These are phyloP conservation scores for Phaeolepiota aurea DNA, from an alignment of 768 basidiomycete genomes.

Conservation along the genomic window DNA sequence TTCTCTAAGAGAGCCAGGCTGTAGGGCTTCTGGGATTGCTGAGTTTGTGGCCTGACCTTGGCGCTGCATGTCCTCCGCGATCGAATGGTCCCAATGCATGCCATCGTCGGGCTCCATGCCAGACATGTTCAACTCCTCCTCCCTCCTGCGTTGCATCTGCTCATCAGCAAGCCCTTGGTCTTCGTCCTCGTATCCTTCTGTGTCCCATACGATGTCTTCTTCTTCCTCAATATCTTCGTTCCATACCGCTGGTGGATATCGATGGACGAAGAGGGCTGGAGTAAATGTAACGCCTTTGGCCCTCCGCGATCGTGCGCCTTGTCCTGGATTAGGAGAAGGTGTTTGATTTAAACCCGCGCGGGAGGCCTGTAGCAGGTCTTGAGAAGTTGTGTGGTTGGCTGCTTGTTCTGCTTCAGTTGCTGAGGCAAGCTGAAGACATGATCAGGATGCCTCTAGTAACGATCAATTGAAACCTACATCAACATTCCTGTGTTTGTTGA, in stretches of 20 bases:
- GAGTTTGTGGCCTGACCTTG: slow-evolving; percentile 15
- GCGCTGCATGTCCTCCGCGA: slow-evolving; percentile 36
- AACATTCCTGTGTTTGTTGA: slow-evolving; percentile 96
- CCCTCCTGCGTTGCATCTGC: slow-evolving; percentile 27
- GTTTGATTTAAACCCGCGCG: slow-evolving; percentile 41
- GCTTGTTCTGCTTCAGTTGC: slow-evolving; percentile 66
- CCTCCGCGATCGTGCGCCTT: slow-evolving; percentile 22
- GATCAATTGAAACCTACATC: slow-evolving; percentile 50
- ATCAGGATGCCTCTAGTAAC: slow-evolving; percentile 6
- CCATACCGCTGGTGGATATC: slow-evolving; percentile 81
- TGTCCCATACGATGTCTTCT: slow-evolving; percentile 58
- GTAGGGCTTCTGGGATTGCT: slow-evolving; percentile 24
- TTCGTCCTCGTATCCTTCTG: slow-evolving; percentile 62
- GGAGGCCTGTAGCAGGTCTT: slow-evolving; percentile 46
- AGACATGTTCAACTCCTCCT: slow-evolving; percentile 18
- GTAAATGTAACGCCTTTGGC: slow-evolving; percentile 61
- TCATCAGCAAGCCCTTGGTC: slow-evolving; percentile 57
- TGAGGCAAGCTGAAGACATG: slow-evolving; percentile 49
- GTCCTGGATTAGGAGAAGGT: slow-evolving; percentile 36
- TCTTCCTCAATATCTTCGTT: slow-evolving; percentile 65
- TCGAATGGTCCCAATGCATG: slow-evolving; percentile 80
- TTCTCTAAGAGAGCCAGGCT: slow-evolving; percentile 21
- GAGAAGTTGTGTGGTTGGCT: slow-evolving; percentile 38
- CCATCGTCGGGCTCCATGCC: slow-evolving; percentile 72
- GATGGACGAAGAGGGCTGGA: slow-evolving; percentile 53